Percentiles rank a stretch among this genome's conserved stretches.
These are phyloP conservation scores for Candida ipomoeae DNA, from an alignment of 805 yeast species.

Conservation along the genomic window DNA sequence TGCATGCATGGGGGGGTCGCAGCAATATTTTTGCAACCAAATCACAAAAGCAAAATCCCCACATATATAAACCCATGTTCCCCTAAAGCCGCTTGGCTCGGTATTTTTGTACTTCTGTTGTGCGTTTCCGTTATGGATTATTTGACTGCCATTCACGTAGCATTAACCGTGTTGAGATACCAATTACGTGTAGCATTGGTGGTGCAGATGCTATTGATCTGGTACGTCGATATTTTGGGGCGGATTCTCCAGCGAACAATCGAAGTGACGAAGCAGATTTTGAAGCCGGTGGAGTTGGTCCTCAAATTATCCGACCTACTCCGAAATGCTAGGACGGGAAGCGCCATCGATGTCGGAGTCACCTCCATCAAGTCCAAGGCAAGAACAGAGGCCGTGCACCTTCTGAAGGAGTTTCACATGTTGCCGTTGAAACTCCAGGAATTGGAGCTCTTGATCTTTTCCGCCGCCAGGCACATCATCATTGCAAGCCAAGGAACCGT, in stretches of 20 bases:
- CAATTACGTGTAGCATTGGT: neutral
- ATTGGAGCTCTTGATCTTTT: neutral
- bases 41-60: neutral
- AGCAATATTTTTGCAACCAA: neutral
- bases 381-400: neutral
- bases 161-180: neutral
- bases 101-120: neutral
- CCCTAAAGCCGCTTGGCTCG: neutral
- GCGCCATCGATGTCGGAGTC: neutral
- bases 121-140: neutral
- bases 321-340: neutral
- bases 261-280: neutral
- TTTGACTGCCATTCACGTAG: slow-evolving; percentile 1
- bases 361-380: neutral
- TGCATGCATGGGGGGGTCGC: neutral
- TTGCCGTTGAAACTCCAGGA: slow-evolving; percentile 4
- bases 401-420: slow-evolving; percentile 4
- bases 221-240: slow-evolving; percentile 2
- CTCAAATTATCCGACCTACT: neutral
- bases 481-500: slow-evolving; percentile 1
- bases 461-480: neutral
- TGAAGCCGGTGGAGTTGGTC: neutral
- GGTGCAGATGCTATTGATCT: neutral
- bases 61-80: neutral
- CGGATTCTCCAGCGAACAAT: neutral